These are phyloP conservation scores for Karstenula rhodostoma DNA, from an alignment of 2,329 filamentous ascomycete genomes.

Conservation along the genomic window DNA sequence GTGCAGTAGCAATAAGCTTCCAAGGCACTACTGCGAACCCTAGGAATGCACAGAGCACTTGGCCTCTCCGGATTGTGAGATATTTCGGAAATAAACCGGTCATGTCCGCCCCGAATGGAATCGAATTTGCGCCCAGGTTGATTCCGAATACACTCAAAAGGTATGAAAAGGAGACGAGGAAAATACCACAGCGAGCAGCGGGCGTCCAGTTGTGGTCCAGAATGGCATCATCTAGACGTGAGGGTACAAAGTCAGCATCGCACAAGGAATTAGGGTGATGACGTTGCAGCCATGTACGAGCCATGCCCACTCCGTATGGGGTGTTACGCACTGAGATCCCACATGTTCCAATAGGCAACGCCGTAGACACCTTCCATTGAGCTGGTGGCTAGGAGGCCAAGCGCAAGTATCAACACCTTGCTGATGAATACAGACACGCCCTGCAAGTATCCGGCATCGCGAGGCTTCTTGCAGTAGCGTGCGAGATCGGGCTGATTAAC, in stretches of 20 bases:
- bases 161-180: conserved; percentile 49
- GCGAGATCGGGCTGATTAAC: conserved; percentile 55
- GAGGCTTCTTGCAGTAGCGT: conserved; percentile 48
- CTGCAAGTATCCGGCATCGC: conserved; percentile 41
- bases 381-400: conserved; percentile 51
- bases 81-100: conserved; percentile 53
- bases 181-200: conserved; percentile 49
- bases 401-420: conserved; percentile 51
- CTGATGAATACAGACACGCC: conserved; percentile 49
- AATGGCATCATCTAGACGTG: conserved; percentile 45
- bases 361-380: conserved; percentile 48
- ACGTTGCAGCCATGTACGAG: too few species aligned
- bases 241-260: too few species aligned
- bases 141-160: conserved; percentile 54
- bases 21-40: conserved; percentile 52
- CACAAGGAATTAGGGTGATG: too few species aligned
- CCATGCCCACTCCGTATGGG: too few species aligned
- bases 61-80: conserved; percentile 55
- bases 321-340: conserved; percentile 47
- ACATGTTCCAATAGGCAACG: conserved; percentile 55
- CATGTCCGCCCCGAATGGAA: conserved; percentile 54
- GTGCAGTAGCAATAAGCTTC: conserved; percentile 53
- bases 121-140: conserved; percentile 53
- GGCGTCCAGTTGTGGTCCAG: conserved; percentile 50
- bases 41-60: conserved; percentile 52